Evolutionary conservation across 129 eudicot genomes (phyloP), one percentile per base, ranked within the genome.

Genomic region (Chrysanthemum lavandulifolium): DNA sequence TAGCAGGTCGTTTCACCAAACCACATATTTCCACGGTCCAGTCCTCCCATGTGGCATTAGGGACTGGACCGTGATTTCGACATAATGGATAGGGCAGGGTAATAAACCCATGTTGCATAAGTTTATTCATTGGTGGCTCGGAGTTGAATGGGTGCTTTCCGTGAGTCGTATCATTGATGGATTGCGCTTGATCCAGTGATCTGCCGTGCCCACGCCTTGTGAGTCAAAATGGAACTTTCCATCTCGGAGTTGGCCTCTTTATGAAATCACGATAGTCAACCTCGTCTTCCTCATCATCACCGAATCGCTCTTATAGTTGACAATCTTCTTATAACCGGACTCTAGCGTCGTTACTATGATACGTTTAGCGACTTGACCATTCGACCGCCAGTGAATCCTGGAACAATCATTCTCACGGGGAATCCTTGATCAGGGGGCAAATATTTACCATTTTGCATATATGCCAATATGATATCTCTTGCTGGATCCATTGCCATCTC

Each of bases 31-130:
- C 99, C 13, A 95, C 96, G 61, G 91, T 85, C 99, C 99, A 95
- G 3, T 79, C 86, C 0, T 80, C 86, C 89, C 91, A 90, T 0
- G 63, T 18, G 12, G 88, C 86, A 13, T 80, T 73, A 0, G 99
- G 99, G 43, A 94, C 98, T 1, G 84, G 54, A 2, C 98, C 98
- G 62, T 94, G 98, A 82, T 94, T 94, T 3, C 98, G 91, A 95
- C 99, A 73, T 95, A 95, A 67, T 95, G 99, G 54, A 95, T 84
- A 0, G 97, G 15, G 85, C 94, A 2, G 99, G 18, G 99, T 95
- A 9, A 95, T 86, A 80, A 95, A 95, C n/a, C 99, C 99, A 74
- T 90, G 88, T 68, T 90, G 88, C 99, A 95, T 95, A 76, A 95
- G 92, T 53, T 91, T 91, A 14, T 76, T 64, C 72, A 95, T 63